Percentiles rank a stretch among this genome's conserved stretches.
Evolutionary conservation across 768 basidiomycete species (phyloP).

Genomic region (Russula ochroleuca): DNA sequence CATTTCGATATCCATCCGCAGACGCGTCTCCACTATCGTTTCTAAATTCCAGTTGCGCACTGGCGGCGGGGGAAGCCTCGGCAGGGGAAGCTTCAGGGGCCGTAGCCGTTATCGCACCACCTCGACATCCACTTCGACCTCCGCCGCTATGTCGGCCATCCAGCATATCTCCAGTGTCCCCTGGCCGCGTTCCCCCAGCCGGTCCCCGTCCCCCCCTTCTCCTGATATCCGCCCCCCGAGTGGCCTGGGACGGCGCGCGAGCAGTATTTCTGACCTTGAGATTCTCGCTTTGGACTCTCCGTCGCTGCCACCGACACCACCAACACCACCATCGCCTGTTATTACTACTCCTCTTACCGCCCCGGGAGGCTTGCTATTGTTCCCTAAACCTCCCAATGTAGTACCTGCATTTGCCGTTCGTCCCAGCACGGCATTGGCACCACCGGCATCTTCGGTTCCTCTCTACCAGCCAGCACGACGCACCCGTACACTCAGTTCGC

Average conservation of each 20-base stretch:
- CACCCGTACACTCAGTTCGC: constrained; percentile 21
- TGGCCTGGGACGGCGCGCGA: constrained; percentile 29
- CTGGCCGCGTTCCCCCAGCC: constrained; percentile 21
- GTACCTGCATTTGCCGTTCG: background rate
- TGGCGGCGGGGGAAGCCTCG: background rate
- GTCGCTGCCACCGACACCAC: background rate
- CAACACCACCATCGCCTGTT: background rate
- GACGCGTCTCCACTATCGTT: background rate
- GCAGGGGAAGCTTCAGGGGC: background rate
- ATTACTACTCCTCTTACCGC: background rate
- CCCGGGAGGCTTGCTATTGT: background rate
- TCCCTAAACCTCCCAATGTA: background rate
- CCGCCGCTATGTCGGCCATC: background rate
- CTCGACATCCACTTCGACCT: background rate
- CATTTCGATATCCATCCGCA: constrained; percentile 1
- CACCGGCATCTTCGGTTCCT: background rate
- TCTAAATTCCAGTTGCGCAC: background rate
- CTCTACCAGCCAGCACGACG: background rate
- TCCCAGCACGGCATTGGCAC: background rate
- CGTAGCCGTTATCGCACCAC: background rate
- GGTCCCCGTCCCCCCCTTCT: constrained; percentile 26
- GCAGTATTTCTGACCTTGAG: constrained; percentile 18
- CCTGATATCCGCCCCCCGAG: constrained; percentile 28
- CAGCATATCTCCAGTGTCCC: background rate
- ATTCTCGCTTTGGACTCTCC: background rate